These are phyloP conservation scores for Kokia cookei DNA, from an alignment of 441 rosid genomes.

Conservation along the genomic window DNA sequence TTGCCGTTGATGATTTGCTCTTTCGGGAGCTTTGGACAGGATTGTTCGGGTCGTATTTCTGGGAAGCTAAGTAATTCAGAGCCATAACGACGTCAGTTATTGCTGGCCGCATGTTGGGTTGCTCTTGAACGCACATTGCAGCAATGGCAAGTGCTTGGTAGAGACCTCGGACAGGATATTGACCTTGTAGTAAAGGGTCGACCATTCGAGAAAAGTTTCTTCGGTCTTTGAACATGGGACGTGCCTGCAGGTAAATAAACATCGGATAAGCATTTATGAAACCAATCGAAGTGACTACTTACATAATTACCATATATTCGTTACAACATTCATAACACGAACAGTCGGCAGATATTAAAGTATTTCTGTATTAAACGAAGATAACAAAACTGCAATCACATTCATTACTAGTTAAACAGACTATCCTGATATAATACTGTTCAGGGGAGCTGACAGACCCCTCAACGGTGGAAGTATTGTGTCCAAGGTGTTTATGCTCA, in stretches of 20 bases:
- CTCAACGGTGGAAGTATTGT: too few relatives aligned
- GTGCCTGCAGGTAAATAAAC: slow-evolving; percentile 34
- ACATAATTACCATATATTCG: neutral
- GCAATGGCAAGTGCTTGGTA: slow-evolving; percentile 65
- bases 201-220: slow-evolving; percentile 44
- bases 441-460: too few relatives aligned
- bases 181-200: slow-evolving; percentile 43
- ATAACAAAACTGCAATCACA: neutral
- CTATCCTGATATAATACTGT: too few relatives aligned
- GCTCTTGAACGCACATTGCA: slow-evolving; percentile 73
- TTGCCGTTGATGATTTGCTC: slow-evolving; percentile 9
- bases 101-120: slow-evolving; percentile 42
- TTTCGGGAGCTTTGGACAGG: slow-evolving; percentile 22
- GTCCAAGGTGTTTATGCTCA: too few relatives aligned
- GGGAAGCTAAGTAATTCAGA: slow-evolving; percentile 33
- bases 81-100: slow-evolving; percentile 36
- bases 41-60: slow-evolving; percentile 30
- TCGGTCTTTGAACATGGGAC: slow-evolving; percentile 57
- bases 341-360: too few relatives aligned
- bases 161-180: slow-evolving; percentile 48
- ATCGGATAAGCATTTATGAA: neutral
- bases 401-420: too few relatives aligned
- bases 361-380: too few relatives aligned
- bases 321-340: too few relatives aligned
- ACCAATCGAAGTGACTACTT: neutral